Evolutionary conservation across 352 stramenopile genomes (phyloP), one percentile per base, ranked within the genome.

Genomic region (Globisporangium heterothallicum): DNA sequence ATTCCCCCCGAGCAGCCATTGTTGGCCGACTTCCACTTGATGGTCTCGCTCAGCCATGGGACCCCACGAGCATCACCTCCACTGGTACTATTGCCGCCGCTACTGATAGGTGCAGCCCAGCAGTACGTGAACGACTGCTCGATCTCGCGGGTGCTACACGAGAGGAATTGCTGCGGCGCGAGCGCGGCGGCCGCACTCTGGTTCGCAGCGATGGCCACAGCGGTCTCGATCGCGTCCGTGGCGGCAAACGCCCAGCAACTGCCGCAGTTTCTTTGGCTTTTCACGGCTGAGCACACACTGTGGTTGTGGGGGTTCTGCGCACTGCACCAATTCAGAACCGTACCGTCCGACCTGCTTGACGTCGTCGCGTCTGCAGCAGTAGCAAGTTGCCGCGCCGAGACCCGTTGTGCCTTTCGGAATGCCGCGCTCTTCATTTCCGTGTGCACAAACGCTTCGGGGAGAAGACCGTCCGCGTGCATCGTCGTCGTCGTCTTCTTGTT

Each of bases 221-320:
- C 79, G 9, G 76, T 87, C 55, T 90, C 79, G 32, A 90, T 90
- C 22, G 78, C 70, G 54, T 90, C 79, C 1, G 72, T 68, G 0
- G 79, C 79, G 18, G 76, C 79, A 24, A 90, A 90, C 2, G 79
- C 74, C 79, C 79, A 90, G 56, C 79, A 90, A 55, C 72, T 86
- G 19, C 79, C 79, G 44, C 79, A 90, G 44, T 83, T 85, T 30
- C 82, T 63, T 56, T 90, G 79, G 38, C 79, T 88, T 61, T 90
- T 90, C 29, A 88, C 74, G 7, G 70, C 67, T 29, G 72, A 74
- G 52, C 79, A 90, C 30, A 90, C 74, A 42, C 61, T 85, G 45
- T 69, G 73, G 22, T 59, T 62, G 27, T 78, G 66, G 13, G 79
- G 72, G 60, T 90, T 90, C 43, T 78, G 50, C 10, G 55, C 65